phyloP scores from a whole-genome alignment of 495 filamentous ascomycete species.

The Penicillium desertorum region DNA sequence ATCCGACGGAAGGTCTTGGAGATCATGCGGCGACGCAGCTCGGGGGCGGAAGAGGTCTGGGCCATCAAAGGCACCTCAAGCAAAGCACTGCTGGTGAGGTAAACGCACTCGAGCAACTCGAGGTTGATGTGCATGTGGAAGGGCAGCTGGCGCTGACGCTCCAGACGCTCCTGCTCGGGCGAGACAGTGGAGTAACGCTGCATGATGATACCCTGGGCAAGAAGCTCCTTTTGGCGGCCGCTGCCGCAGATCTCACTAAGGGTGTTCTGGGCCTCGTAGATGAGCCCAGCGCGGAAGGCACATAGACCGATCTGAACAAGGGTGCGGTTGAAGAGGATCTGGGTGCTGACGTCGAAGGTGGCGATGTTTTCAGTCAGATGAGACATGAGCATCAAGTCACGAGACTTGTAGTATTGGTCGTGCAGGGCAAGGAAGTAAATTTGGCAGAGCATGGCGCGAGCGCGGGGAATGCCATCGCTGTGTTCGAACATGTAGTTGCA shows the following conservation, averaged over 20 bases:
- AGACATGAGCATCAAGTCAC: conserved; percentile 99
- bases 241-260: conserved; percentile 97
- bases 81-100: conserved; percentile 98
- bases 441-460: conserved; percentile 95
- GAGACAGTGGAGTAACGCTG: conserved; percentile 93
- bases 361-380: conserved; percentile 94
- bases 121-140: conserved; percentile 99
- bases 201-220: conserved; percentile 97
- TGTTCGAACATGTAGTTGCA: conserved; percentile 93
- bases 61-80: conserved; percentile 96
- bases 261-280: conserved; percentile 96
- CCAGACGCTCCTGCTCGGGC: conserved; percentile 94
- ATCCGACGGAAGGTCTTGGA: conserved; percentile 99
- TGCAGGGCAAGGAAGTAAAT: conserved; percentile 97
- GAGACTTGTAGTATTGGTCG: conserved; percentile 94
- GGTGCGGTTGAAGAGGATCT: conserved; percentile 98
- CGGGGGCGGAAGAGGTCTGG: conserved; percentile 91
- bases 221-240: conserved; percentile 93
- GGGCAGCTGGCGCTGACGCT: conserved; percentile 92
- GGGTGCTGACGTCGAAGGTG: conserved; percentile 92
- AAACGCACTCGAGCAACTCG: conserved; percentile 95
- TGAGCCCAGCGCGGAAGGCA: conserved; percentile 92
- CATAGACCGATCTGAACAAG: conserved; percentile 97
- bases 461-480: conserved; percentile 92
- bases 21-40: conserved; percentile 96